phyloP scores from a whole-genome alignment of 495 filamentous ascomycete species.

The Hyaloscypha bicolor region DNA sequence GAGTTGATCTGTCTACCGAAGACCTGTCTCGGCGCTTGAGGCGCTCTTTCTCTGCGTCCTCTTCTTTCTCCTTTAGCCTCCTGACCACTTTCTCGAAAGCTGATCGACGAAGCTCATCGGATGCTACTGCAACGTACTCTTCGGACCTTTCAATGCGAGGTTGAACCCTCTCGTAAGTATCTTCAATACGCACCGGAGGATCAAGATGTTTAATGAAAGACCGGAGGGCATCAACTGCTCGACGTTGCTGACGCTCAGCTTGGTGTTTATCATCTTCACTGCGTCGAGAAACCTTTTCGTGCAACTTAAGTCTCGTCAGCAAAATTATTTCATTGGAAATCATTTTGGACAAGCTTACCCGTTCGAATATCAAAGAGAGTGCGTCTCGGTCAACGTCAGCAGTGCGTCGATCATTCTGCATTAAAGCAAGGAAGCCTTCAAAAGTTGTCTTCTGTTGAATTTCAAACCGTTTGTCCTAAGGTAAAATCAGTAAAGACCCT shows the following conservation, averaged over 20 bases:
- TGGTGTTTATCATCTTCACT: constrained; percentile 83
- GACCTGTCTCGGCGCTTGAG: constrained; percentile 63
- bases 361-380: constrained; percentile 76
- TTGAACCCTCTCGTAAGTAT: constrained; percentile 85
- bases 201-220: constrained; percentile 89
- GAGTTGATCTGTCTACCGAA: constrained; percentile 58
- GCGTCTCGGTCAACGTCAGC: constrained; percentile 78
- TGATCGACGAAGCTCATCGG: constrained; percentile 76
- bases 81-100: constrained; percentile 95
- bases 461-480: constrained; percentile 86
- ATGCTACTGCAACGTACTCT: constrained; percentile 79
- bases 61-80: constrained; percentile 87
- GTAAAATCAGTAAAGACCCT: constrained; percentile 28
- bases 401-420: constrained; percentile 83
- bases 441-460: constrained; percentile 83
- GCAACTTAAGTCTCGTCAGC: constrained; percentile 53
- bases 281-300: constrained; percentile 72
- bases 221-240: constrained; percentile 81
- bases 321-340: constrained; percentile 26
- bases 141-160: constrained; percentile 75
- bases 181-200: constrained; percentile 73
- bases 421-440: constrained; percentile 77
- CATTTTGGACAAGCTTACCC: constrained; percentile 42
- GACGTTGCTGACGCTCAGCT: constrained; percentile 82
- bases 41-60: constrained; percentile 77